phyloP scores from a whole-genome alignment of 2,329 filamentous ascomycete genomes.

The Colletotrichum higginsianum region DNA sequence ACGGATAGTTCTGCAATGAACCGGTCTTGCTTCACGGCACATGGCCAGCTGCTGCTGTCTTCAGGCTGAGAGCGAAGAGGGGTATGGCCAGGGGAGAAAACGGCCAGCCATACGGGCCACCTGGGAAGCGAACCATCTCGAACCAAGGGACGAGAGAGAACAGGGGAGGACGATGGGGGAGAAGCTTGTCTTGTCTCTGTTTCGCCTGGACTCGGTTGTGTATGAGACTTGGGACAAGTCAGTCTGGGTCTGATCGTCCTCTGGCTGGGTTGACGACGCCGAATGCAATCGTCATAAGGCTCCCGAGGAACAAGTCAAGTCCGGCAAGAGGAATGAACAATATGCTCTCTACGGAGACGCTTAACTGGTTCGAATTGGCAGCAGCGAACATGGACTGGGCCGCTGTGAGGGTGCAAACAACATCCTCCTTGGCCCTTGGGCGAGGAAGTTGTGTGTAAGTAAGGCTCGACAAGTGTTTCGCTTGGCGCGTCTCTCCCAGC shows the following conservation, averaged over 20 bases:
- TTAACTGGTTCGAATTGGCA: background rate
- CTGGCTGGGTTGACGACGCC: background rate
- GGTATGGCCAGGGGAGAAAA: background rate
- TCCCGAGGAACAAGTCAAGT: background rate
- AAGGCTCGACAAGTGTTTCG: conserved; percentile 32
- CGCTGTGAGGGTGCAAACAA: background rate
- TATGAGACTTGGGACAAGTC: conserved; percentile 42
- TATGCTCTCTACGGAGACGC: background rate
- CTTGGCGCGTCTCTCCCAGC: conserved; percentile 26
- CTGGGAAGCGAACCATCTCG: conserved; percentile 35
- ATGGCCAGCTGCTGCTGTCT: background rate
- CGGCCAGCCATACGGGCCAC: conserved; percentile 24
- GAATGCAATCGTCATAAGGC: background rate
- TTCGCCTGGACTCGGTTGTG: conserved; percentile 39
- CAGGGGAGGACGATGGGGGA: conserved; percentile 14
- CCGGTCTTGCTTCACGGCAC: conserved; percentile 5
- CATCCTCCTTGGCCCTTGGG: background rate
- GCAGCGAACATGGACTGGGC: conserved; percentile 1
- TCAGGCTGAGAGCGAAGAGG: conserved; percentile 16
- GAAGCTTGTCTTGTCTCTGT: conserved; percentile 39
- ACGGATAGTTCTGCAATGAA: background rate
- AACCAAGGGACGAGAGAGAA: conserved; percentile 25
- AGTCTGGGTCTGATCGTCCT: conserved; percentile 35
- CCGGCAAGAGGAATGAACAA: background rate
- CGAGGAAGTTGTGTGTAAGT: background rate